Evolutionary conservation across 2,329 filamentous ascomycete genomes (phyloP).

Genomic region (Amauroascus niger): DNA sequence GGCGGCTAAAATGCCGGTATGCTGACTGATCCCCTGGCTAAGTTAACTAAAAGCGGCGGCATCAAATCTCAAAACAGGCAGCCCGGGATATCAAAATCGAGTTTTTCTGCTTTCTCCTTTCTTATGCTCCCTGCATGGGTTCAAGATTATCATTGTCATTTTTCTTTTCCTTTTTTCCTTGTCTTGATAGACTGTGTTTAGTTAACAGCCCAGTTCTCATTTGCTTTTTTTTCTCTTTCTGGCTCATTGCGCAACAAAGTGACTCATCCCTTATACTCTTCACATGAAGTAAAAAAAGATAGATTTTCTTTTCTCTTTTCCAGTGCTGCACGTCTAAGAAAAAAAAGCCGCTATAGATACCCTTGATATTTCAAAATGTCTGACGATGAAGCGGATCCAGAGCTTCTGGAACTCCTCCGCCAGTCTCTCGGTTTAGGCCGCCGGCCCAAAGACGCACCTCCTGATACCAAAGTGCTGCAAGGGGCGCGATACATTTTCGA

Average conservation of each 20-base stretch:
- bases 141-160: background rate
- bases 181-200: background rate
- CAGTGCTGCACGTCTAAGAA: background rate
- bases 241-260: background rate
- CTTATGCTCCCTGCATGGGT: background rate
- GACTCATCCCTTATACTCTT: background rate
- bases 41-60: conserved; percentile 1
- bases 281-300: background rate
- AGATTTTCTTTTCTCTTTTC: background rate
- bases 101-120: background rate
- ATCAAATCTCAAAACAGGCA: background rate
- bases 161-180: background rate
- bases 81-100: background rate
- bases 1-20: background rate
- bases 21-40: too few relatives aligned
- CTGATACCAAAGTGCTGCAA: conserved; percentile 73
- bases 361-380: conserved; percentile 5
- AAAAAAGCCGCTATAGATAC: background rate
- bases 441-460: conserved; percentile 43
- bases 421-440: conserved; percentile 62
- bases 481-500: conserved; percentile 80
- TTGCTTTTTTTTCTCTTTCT: background rate
- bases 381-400: conserved; percentile 77
- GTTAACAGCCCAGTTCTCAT: background rate
- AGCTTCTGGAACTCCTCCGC: conserved; percentile 75